phyloP scores from a whole-genome alignment of 2,329 filamentous ascomycete genomes.

The Cladosporium phlei region DNA sequence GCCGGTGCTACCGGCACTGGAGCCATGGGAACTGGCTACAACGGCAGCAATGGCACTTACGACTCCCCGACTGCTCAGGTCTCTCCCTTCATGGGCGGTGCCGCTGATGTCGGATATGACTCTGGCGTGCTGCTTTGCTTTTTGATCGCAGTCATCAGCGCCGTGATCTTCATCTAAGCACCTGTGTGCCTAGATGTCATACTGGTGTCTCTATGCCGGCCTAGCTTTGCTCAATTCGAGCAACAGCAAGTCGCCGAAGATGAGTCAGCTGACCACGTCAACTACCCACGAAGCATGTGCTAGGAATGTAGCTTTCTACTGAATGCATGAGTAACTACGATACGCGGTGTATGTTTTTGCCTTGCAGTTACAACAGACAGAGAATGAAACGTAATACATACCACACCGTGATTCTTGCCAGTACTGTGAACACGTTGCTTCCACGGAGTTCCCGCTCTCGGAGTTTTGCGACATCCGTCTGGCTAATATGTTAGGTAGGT shows the following conservation, averaged over 20 bases:
- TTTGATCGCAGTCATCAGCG: constrained; percentile 17
- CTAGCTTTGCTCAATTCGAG: background rate
- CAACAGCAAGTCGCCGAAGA: background rate
- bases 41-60: constrained; percentile 18
- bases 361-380: constrained; percentile 3
- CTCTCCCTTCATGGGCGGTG: constrained; percentile 16
- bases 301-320: constrained; percentile 8
- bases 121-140: constrained; percentile 16
- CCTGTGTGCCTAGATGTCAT: too few relatives aligned
- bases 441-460: too few relatives aligned
- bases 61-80: constrained; percentile 10
- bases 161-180: constrained; percentile 19
- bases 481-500: too few relatives aligned
- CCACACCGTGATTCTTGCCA: background rate
- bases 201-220: background rate
- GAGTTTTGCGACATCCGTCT: too few relatives aligned
- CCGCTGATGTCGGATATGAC: constrained; percentile 12
- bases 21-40: background rate
- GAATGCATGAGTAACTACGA: constrained; percentile 10
- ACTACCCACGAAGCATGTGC: constrained; percentile 10
- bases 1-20: constrained; percentile 16
- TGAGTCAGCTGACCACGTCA: constrained; percentile 5
- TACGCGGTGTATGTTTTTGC: background rate
- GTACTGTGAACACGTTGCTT: too few relatives aligned
- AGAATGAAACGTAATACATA: constrained; percentile 4